Evolutionary conservation across 2,329 filamentous ascomycete genomes (phyloP), one percentile per base, ranked within the genome.

Genomic region (Bipolaris bicolor): DNA sequence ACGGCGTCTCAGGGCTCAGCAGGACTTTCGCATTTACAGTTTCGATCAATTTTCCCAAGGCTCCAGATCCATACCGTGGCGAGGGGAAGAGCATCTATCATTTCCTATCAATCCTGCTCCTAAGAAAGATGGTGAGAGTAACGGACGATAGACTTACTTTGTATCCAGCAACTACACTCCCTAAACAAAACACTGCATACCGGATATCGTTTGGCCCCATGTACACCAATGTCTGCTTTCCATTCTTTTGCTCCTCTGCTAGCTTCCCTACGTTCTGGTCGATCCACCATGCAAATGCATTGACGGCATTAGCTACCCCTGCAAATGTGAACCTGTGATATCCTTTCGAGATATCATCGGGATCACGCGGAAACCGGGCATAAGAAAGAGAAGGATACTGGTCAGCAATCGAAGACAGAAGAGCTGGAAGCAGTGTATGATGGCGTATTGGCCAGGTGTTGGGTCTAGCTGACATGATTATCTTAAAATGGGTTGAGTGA

Each of bases 111-210:
- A 18, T 49, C 3, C 31, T 11, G 6, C 36, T 45, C 7, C 24
- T 34, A 13, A 26, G 15, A 3, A 13, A 34, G 10, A n/a, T 20
- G 10, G 22, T 6, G 26, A 20, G 34, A 2, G 22, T 22, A 26
- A 22, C 37, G 16, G 9, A 24, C 20, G 13, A n/a, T 7, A 13
- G 11, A 47, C 58, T 7, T 58, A 70, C 69, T 52, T 68, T 71
- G 36, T 79, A 78, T 3, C 80, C 78, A 1, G 76, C 71, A 61
- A 81, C 79, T 49, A 77, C 71, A 26, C 59, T 60, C n/a, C 76
- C 78, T 20, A 62, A n/a, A n/a, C 79, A 65, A 1, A 77, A 52
- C 3, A 78, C 31, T 22, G 79, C 71, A 18, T 60, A 70, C 51
- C 79, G 77, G 7, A 74, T 63, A 20, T 77, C 55, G 49, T 80